Conservation (phyloP, 208 protist species). For the Acanthamoeba lugdunensis region DNA sequence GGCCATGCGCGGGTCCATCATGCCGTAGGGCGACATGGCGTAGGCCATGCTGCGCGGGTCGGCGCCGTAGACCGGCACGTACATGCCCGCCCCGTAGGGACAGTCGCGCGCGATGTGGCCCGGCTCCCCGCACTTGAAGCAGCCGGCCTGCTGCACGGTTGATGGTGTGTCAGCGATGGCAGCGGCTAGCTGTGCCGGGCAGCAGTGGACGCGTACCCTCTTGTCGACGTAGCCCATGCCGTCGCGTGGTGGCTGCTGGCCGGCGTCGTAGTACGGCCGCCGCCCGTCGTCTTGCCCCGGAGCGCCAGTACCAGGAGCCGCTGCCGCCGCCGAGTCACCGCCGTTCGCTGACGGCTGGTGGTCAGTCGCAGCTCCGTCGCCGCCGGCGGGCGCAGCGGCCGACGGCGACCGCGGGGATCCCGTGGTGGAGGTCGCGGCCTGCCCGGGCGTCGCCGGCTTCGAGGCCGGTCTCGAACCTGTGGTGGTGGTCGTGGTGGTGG, state of each 20-base stretch:
- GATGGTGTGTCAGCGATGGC: too few relatives aligned
- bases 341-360: too few relatives aligned
- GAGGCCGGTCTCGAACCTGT: background rate
- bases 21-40: background rate
- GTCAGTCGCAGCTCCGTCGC: too few relatives aligned
- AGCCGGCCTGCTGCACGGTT: background rate
- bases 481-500: background rate
- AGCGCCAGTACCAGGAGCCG: too few relatives aligned
- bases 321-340: too few relatives aligned
- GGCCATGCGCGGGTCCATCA: background rate
- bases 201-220: background rate
- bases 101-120: conserved; percentile 12
- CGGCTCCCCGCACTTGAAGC: conserved; percentile 17
- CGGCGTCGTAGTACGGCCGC: background rate
- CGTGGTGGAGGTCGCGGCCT: background rate
- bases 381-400: too few relatives aligned
- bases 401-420: background rate
- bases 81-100: background rate
- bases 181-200: too few relatives aligned
- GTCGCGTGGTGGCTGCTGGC: background rate
- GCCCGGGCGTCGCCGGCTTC: background rate
- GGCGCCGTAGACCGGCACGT: background rate
- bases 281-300: background rate
- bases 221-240: background rate
- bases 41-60: conserved; percentile 7